These are phyloP conservation scores for Kockovaella imperatae DNA, from an alignment of 768 basidiomycete genomes.

Conservation along the genomic window DNA sequence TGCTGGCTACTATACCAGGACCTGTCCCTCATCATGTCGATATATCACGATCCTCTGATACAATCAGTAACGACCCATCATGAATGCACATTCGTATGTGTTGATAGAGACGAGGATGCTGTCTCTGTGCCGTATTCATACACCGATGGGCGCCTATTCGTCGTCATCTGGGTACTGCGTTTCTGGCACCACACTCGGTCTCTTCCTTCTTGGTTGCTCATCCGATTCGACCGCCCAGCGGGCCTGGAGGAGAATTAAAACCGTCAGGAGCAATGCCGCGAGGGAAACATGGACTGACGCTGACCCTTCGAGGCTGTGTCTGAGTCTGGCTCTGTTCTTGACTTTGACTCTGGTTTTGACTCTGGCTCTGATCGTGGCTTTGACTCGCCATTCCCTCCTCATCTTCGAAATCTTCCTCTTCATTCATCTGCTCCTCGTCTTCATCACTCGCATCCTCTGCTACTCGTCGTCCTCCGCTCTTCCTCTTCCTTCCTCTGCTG, in stretches of 20 bases:
- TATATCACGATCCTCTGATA: no score
- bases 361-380: slow-evolving; percentile 6
- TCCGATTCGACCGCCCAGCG: background rate
- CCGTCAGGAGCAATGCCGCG: background rate
- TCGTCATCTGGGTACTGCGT: slow-evolving; percentile 17
- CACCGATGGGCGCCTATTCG: background rate
- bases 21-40: no score
- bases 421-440: slow-evolving; percentile 12
- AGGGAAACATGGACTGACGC: no score
- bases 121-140: no score
- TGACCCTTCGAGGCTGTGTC: background rate
- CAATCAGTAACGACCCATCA: no score
- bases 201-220: slow-evolving; percentile 1
- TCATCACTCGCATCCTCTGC: slow-evolving; percentile 1
- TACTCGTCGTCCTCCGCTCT: background rate
- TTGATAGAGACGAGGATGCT: no score
- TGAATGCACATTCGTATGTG: no score
- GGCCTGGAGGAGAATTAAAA: background rate
- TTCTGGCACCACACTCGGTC: slow-evolving; percentile 17
- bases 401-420: slow-evolving; percentile 13
- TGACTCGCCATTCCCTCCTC: background rate
- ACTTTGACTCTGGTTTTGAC: no score
- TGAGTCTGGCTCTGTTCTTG: background rate
- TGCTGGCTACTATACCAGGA: no score
- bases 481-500: slow-evolving; percentile 15